A percentile compares a stretch with the other conserved stretches of the same genome.
Conservation (phyloP, 345 rosid species). For the Eucalyptus globulus region DNA sequence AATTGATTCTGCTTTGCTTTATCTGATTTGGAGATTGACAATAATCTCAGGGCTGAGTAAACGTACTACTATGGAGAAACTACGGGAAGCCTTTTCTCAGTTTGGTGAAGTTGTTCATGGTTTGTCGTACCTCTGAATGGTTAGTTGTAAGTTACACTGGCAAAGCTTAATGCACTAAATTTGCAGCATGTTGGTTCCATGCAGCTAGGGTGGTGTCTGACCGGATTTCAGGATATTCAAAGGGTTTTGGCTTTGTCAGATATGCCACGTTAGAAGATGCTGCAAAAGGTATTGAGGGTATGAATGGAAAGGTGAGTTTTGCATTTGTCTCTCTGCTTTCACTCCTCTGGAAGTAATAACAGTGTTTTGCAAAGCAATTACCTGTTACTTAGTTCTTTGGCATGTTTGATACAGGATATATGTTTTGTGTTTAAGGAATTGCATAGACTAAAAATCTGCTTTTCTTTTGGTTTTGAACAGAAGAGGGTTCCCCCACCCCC, state of each 20-base stretch:
- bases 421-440: background rate
- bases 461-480: background rate
- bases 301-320: constrained; percentile 81
- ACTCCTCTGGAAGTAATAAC: background rate
- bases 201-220: constrained; percentile 80
- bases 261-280: constrained; percentile 74
- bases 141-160: background rate
- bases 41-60: constrained; percentile 64
- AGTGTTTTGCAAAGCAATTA: background rate
- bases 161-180: background rate
- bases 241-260: constrained; percentile 90
- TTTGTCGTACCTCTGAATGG: constrained; percentile 4
- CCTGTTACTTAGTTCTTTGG: background rate
- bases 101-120: constrained; percentile 84
- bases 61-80: constrained; percentile 62
- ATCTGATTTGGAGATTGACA: background rate
- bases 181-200: background rate
- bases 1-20: background rate
- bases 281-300: constrained; percentile 69
- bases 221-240: constrained; percentile 70
- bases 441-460: background rate
- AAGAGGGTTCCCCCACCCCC: background rate
- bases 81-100: constrained; percentile 54
- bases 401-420: background rate
- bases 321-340: background rate